Conservation (phyloP, 1,284 basidiomycete genomes). For the Neonothopanus nambi region DNA sequence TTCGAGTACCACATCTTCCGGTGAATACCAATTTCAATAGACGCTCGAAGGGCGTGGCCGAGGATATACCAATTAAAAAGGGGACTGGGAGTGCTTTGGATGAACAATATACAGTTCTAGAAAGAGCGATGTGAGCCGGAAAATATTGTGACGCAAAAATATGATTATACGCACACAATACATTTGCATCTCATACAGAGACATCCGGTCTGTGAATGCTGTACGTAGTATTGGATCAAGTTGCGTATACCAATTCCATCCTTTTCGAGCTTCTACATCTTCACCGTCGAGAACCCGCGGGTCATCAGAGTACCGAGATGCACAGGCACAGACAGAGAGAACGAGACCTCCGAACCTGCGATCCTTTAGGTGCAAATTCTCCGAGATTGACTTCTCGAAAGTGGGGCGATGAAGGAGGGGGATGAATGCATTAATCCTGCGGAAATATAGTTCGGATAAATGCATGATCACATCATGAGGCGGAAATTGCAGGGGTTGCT, state of each 20-base stretch:
- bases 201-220: slow-evolving; percentile 48
- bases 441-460: slow-evolving; percentile 55
- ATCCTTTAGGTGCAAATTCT: slow-evolving; percentile 39
- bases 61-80: too few relatives aligned
- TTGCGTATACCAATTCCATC: slow-evolving; percentile 77
- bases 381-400: slow-evolving; percentile 40
- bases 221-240: slow-evolving; percentile 49
- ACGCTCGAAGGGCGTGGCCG: too few relatives aligned
- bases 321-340: slow-evolving; percentile 50
- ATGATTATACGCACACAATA: slow-evolving; percentile 33
- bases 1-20: too few relatives aligned
- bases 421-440: slow-evolving; percentile 36
- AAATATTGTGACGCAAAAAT: slow-evolving; percentile 14
- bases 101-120: too few relatives aligned
- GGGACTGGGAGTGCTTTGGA: too few relatives aligned
- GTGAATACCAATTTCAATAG: too few relatives aligned
- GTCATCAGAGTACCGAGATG: slow-evolving; percentile 46
- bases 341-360: slow-evolving; percentile 45
- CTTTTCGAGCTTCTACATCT: slow-evolving; percentile 32
- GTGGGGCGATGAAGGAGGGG: slow-evolving; percentile 49
- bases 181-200: slow-evolving; percentile 61
- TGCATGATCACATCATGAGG: not conserved
- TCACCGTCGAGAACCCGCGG: slow-evolving; percentile 42
- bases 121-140: too few relatives aligned
- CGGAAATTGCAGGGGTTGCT: not conserved